These are phyloP conservation scores for Globisporangium megalacanthum DNA, from an alignment of 352 stramenopile species.

Conservation along the genomic window DNA sequence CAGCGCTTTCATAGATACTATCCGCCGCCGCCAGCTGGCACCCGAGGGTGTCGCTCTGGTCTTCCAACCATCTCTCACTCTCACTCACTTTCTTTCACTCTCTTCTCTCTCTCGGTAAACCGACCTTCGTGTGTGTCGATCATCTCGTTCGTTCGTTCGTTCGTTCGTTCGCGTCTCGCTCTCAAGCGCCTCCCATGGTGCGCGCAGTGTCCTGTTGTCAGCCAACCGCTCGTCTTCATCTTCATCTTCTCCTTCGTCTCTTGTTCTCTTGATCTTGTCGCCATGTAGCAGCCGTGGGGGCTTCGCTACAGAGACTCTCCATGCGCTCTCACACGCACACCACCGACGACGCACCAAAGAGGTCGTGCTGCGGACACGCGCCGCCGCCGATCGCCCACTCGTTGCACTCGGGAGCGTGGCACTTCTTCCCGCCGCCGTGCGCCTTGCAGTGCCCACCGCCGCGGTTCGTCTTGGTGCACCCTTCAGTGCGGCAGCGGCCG, in stretches of 20 bases:
- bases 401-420: slow-evolving; percentile 44
- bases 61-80: not conserved
- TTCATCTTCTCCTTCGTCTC: not conserved
- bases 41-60: not conserved
- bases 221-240: not conserved
- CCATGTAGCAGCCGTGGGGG: not conserved
- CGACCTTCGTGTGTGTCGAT: no score
- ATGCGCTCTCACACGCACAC: slow-evolving; percentile 42
- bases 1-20: slow-evolving; percentile 7
- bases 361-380: slow-evolving; percentile 53
- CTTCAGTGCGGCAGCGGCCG: slow-evolving; percentile 55
- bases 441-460: slow-evolving; percentile 75
- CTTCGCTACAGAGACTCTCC: slow-evolving; percentile 8
- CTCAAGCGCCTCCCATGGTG: no score
- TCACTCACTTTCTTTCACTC: not conserved
- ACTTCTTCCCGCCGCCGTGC: slow-evolving; percentile 80
- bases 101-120: not conserved
- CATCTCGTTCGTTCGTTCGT: no score
- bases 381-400: slow-evolving; percentile 71
- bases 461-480: slow-evolving; percentile 70
- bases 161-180: no score
- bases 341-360: slow-evolving; percentile 36
- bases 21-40: not conserved
- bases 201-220: no score
- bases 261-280: not conserved